Conservation (phyloP, 768 basidiomycete species). For the Lactarius sp. region DNA sequence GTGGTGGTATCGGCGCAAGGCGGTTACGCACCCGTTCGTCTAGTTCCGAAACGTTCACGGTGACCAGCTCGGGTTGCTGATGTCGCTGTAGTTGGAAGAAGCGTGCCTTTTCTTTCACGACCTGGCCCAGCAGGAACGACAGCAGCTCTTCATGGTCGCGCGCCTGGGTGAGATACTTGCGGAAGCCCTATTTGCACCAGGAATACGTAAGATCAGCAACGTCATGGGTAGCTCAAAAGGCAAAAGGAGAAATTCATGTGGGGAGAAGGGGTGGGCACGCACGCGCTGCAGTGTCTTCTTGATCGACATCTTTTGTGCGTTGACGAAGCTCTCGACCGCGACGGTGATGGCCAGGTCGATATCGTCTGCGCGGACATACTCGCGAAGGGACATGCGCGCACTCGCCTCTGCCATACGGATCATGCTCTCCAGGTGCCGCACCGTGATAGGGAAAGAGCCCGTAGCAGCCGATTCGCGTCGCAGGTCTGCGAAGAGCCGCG, state of each 20-base stretch:
- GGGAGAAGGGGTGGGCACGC: conserved; percentile 30
- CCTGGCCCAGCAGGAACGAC: conserved; percentile 87
- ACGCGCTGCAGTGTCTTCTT: conserved; percentile 97
- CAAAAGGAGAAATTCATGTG: not conserved
- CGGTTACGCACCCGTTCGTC: conserved; percentile 71
- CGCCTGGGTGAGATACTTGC: conserved; percentile 94
- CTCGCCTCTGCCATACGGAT: conserved; percentile 99
- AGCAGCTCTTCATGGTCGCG: conserved; percentile 95
- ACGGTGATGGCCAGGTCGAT: conserved; percentile 97
- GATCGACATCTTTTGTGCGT: conserved; percentile 95
- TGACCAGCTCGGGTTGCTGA: conserved; percentile 71
- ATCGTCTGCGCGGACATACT: conserved; percentile 93
- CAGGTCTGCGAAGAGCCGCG: conserved; percentile 90
- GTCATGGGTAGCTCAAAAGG: not conserved
- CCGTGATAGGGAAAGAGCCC: conserved; percentile 98
- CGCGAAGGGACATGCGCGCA: conserved; percentile 96
- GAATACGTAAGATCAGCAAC: not conserved
- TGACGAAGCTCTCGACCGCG: conserved; percentile 91
- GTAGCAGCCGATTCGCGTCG: conserved; percentile 95
- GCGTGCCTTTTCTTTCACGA: conserved; percentile 90
- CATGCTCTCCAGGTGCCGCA: conserved; percentile 97
- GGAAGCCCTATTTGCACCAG: conserved; percentile 67
- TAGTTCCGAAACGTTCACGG: conserved; percentile 74
- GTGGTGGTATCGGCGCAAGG: not conserved
- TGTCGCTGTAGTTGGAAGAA: conserved; percentile 73